Conservation (phyloP, 805 yeast genomes). For the Metschnikowia borealis region DNA sequence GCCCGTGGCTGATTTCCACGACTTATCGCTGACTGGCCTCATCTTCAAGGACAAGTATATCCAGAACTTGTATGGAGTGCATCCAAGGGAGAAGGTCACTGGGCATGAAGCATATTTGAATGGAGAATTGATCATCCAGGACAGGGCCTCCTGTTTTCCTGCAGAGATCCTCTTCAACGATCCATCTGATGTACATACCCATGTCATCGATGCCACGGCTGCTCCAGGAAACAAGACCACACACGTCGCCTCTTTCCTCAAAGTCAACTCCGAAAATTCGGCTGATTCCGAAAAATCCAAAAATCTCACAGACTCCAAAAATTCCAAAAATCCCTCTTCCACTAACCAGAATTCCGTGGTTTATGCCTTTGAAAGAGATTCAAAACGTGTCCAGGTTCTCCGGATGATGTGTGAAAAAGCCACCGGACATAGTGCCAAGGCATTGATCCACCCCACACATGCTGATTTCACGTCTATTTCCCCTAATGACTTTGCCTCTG, state of each 20-base stretch:
- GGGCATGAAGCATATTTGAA: conserved; percentile 61
- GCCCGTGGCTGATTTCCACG: conserved; percentile 43
- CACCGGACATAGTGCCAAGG: conserved; percentile 24
- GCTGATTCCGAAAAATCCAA: no score
- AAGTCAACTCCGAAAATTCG: conserved; percentile 1
- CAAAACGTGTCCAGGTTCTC: conserved; percentile 63
- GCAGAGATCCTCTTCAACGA: conserved; percentile 64
- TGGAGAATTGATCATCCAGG: conserved; percentile 88
- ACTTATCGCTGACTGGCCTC: conserved; percentile 45
- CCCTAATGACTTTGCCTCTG: conserved; percentile 56
- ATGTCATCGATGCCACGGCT: conserved; percentile 88
- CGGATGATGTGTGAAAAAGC: conserved; percentile 78
- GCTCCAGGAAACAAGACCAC: conserved; percentile 99
- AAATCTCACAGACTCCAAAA: no score
- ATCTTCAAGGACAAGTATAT: conserved; percentile 72
- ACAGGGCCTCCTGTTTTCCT: conserved; percentile 95
- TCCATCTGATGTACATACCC: conserved; percentile 50
- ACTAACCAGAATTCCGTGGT: conserved; percentile 36
- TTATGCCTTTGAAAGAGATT: conserved; percentile 85
- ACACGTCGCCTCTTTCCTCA: conserved; percentile 70
- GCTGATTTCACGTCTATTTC: conserved; percentile 64
- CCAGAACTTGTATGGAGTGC: conserved; percentile 76
- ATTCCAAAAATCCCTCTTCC: no score
- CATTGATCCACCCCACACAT: conserved; percentile 46
- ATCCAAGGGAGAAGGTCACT: conserved; percentile 69